These are phyloP conservation scores for Pisolithus thermaeus DNA, from an alignment of 1,284 basidiomycete genomes.

Conservation along the genomic window DNA sequence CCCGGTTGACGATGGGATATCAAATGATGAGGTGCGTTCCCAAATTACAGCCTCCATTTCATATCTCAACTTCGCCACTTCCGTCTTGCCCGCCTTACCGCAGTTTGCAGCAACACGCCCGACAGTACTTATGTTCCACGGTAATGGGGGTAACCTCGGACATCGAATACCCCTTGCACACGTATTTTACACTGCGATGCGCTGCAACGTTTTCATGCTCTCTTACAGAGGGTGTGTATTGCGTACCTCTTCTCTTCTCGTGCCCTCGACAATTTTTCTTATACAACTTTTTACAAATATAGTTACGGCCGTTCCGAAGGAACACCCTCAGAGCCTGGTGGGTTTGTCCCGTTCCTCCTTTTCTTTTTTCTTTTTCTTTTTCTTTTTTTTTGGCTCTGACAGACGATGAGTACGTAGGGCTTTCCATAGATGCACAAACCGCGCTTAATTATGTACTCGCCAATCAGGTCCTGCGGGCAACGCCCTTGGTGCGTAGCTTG, in stretches of 20 bases:
- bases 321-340: slow-evolving; percentile 77
- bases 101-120: slow-evolving; percentile 69
- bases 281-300: not conserved
- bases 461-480: slow-evolving; percentile 64
- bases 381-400: too few species aligned
- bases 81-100: not conserved
- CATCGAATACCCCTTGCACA: slow-evolving; percentile 89
- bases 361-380: too few species aligned
- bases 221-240: slow-evolving; percentile 74
- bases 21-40: slow-evolving; percentile 43
- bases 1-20: slow-evolving; percentile 27
- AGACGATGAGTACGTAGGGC: slow-evolving; percentile 38
- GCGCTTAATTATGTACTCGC: slow-evolving; percentile 72
- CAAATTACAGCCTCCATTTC: not conserved
- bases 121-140: slow-evolving; percentile 88
- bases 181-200: slow-evolving; percentile 78
- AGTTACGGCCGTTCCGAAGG: slow-evolving; percentile 85
- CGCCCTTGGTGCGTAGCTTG: slow-evolving; percentile 50
- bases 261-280: not conserved
- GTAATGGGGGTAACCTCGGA: slow-evolving; percentile 78
- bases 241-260: not conserved
- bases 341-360: not conserved
- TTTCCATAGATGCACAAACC: slow-evolving; percentile 78
- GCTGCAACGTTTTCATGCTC: slow-evolving; percentile 86
- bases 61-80: not conserved